Evolutionary conservation across 2,329 filamentous ascomycete species (phyloP), one percentile per base, ranked within the genome.

Genomic region (Pseudogymnoascus sp.): DNA sequence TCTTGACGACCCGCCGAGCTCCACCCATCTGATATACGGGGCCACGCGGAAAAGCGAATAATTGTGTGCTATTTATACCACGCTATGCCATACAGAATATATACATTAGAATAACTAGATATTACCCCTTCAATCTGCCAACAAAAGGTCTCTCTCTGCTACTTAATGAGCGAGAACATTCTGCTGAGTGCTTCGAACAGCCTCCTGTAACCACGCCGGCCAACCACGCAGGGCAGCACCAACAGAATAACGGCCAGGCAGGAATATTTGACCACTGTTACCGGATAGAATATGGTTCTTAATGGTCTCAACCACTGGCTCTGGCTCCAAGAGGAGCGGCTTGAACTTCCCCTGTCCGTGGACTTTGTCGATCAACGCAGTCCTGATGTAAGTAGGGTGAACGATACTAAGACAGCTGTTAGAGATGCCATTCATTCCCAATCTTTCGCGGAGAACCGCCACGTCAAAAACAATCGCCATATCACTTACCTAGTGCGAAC

Each of bases 401-500:
- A 65, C 40, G 42, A 65, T 36, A 56, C 49, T 56, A 21, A 18
- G 6, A 36, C 6, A 56, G 1, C 1, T 56, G 28, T 56, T 34
- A 56, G 49, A 18, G 5, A 56, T 16, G 16, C 16, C 16, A 18
- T 9, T 34, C 25, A 34, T 21, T 34, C 7, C 2, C 5, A 21
- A 9, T 2, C 16, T 34, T 8, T 56, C 16, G 1, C 3, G 16
- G 11, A 21, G 28, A 34, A 8, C 3, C 2, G n/a, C 11, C 23
- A 53, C 4, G 9, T 34, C 3, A 21, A 21, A 1, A 18, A 1
- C 11, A 3, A 5, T 21, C 28, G 1, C 28, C 28, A 56, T 36
- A 56, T 2, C 9, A 56, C 49, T 56, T 56, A 56, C 49, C 49
- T 56, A 34, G 49, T 56, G 63, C 87, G 79, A 42, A 90, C 82